phyloP scores from a whole-genome alignment of 768 basidiomycete genomes.

The Tremella yokohamensis region DNA sequence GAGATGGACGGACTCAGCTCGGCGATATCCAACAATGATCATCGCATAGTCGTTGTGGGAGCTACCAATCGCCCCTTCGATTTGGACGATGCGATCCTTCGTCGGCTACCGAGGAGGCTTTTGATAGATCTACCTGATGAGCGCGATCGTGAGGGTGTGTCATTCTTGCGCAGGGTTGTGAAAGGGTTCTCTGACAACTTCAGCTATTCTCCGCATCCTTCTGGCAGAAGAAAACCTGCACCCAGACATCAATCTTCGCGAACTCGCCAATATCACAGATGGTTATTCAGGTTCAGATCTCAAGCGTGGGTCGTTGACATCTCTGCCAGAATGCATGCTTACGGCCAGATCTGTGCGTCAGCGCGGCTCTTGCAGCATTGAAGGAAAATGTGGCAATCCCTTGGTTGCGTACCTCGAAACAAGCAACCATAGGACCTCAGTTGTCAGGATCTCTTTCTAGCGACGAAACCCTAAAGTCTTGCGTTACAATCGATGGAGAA shows the following conservation, averaged over 20 bases:
- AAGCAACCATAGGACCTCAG: conserved; percentile 11
- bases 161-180: not conserved
- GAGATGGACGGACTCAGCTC: conserved; percentile 83
- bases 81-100: conserved; percentile 72
- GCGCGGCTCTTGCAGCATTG: conserved; percentile 84
- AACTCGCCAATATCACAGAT: conserved; percentile 41
- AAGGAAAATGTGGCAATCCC: conserved; percentile 79
- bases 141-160: conserved; percentile 74
- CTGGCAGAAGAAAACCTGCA: conserved; percentile 71
- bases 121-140: conserved; percentile 84
- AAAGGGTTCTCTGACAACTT: conserved; percentile 1
- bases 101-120: conserved; percentile 78
- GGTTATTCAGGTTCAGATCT: conserved; percentile 91
- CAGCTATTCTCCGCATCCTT: conserved; percentile 83
- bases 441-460: too few species aligned
- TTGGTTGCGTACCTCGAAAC: conserved; percentile 56
- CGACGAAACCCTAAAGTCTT: too few species aligned
- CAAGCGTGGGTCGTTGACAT: conserved; percentile 65
- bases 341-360: conserved; percentile 76
- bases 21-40: conserved; percentile 66
- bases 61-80: conserved; percentile 71
- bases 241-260: conserved; percentile 38
- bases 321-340: not conserved
- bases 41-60: conserved; percentile 83
- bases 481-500: too few species aligned